These are phyloP conservation scores for Eimeria falciformis DNA, from an alignment of 169 alveolate genomes.

Conservation along the genomic window DNA sequence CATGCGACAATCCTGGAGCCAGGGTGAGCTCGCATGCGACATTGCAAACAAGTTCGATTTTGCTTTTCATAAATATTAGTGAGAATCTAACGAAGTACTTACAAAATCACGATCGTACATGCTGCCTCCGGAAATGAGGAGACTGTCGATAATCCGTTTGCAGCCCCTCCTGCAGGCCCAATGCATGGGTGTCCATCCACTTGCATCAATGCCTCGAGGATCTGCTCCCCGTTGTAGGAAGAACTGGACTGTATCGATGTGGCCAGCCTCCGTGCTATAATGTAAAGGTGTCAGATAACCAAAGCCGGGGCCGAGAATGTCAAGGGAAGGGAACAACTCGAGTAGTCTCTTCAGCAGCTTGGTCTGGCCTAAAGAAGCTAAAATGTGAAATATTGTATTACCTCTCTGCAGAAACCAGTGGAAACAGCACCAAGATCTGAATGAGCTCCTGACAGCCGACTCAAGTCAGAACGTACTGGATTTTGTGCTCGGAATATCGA, in stretches of 20 bases:
- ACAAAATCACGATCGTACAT: slow-evolving; percentile 64
- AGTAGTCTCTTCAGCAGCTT: slow-evolving; percentile 45
- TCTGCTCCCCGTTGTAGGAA: slow-evolving; percentile 69
- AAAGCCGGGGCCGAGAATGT: slow-evolving; percentile 73
- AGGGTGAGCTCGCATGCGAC: background rate
- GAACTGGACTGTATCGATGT: slow-evolving; percentile 67
- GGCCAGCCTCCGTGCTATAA: slow-evolving; percentile 73
- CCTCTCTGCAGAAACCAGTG: slow-evolving; percentile 62
- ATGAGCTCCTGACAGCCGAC: too few species aligned
- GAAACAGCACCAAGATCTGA: background rate
- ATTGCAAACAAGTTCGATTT: too few species aligned
- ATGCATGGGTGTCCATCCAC: slow-evolving; percentile 77
- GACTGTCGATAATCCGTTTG: slow-evolving; percentile 35
- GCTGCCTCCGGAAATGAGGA: slow-evolving; percentile 60
- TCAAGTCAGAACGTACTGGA: too few species aligned
- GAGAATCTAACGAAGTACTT: background rate
- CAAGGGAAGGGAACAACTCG: slow-evolving; percentile 47
- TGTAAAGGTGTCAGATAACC: slow-evolving; percentile 75
- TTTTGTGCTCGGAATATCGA: too few species aligned
- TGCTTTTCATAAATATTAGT: background rate
- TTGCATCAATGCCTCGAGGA: slow-evolving; percentile 70
- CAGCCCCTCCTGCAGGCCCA: slow-evolving; percentile 74
- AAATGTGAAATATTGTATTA: slow-evolving; percentile 66
- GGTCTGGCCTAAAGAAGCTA: slow-evolving; percentile 68
- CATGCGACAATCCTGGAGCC: too few species aligned